Conservation (phyloP, 345 rosid genomes). For the Eutrema yunnanense region DNA sequence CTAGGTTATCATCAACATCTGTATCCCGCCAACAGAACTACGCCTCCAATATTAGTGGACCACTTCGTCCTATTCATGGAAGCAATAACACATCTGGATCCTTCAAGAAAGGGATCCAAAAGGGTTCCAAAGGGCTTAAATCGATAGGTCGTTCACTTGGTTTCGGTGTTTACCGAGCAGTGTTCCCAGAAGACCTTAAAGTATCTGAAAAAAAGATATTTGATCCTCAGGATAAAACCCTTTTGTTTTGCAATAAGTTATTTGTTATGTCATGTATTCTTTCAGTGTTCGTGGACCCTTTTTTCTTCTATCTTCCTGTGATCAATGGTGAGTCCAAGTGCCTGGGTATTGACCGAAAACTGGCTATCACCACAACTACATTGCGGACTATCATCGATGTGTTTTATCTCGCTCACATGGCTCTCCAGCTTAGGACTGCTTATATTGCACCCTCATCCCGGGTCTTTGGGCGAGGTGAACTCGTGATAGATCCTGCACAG, state of each 20-base stretch:
- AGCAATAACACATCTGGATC: slow-evolving; percentile 53
- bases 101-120: slow-evolving; percentile 70
- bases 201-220: slow-evolving; percentile 77
- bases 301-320: slow-evolving; percentile 88
- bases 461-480: slow-evolving; percentile 95
- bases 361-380: slow-evolving; percentile 67
- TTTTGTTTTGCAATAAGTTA: slow-evolving; percentile 65
- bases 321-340: slow-evolving; percentile 43
- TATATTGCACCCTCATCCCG: slow-evolving; percentile 94
- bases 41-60: slow-evolving; percentile 57
- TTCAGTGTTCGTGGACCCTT: slow-evolving; percentile 83
- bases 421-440: slow-evolving; percentile 90
- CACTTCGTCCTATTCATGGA: slow-evolving; percentile 41
- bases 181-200: slow-evolving; percentile 95
- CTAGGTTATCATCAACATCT: slow-evolving; percentile 66
- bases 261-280: slow-evolving; percentile 72
- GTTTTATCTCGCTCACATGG: slow-evolving; percentile 86
- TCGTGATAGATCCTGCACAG: slow-evolving; percentile 80
- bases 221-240: slow-evolving; percentile 91
- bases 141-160: slow-evolving; percentile 93
- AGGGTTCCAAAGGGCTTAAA: slow-evolving; percentile 85
- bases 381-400: slow-evolving; percentile 66
- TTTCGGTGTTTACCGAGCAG: slow-evolving; percentile 87
- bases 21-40: slow-evolving; percentile 52
- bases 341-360: slow-evolving; percentile 63